Evolutionary conservation across 345 rosid species (phyloP).

Genomic region (Brassica cretica): DNA sequence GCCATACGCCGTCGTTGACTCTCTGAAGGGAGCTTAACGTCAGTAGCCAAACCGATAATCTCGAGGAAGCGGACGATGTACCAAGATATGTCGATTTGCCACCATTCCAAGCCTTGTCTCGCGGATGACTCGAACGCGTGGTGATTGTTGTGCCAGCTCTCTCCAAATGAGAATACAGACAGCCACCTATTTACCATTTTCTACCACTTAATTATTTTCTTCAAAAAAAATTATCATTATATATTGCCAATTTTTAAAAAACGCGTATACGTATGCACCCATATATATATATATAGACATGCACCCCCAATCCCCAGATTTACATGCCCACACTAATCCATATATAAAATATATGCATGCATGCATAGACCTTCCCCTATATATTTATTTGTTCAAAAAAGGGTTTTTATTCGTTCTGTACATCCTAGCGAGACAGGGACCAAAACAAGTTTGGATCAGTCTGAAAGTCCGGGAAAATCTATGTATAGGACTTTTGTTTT

Average conservation of each 20-base stretch:
- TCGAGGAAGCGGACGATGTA: conserved; percentile 40
- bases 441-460: neutral
- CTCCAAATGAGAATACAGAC: conserved; percentile 39
- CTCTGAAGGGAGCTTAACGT: conserved; percentile 39
- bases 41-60: conserved; percentile 40
- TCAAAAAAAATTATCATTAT: neutral
- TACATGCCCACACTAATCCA: neutral
- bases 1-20: conserved; percentile 40
- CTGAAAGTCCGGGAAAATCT: neutral
- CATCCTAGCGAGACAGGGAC: neutral
- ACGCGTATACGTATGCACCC: neutral
- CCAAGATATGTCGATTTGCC: conserved; percentile 42
- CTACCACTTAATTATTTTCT: conserved; percentile 4
- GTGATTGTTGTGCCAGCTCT: conserved; percentile 45
- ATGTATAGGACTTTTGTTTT: neutral
- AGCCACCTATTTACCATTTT: conserved; percentile 38
- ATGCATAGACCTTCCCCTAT: neutral
- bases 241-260: neutral
- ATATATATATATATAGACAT: neutral
- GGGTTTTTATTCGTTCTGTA: neutral
- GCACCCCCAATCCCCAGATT: neutral
- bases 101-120: conserved; percentile 45
- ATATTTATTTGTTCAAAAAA: too few species aligned
- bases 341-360: too few species aligned
- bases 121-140: conserved; percentile 42